These are phyloP conservation scores for Bothriochloa decipiens DNA, from an alignment of 176 grass and related monocot genomes.

Conservation along the genomic window DNA sequence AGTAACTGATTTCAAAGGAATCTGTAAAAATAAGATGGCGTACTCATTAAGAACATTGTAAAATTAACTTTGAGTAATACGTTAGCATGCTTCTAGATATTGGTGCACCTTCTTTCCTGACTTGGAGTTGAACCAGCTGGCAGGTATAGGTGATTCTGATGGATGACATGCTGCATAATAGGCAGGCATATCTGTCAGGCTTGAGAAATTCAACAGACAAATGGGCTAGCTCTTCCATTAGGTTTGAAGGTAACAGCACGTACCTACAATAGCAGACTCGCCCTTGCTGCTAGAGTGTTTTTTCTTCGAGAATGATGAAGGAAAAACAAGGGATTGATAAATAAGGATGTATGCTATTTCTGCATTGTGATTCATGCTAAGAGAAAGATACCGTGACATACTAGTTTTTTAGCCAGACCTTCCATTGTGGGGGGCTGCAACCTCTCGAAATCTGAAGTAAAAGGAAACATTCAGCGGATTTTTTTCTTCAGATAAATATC, in stretches of 20 bases:
- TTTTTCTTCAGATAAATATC: background rate
- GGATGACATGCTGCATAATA: slow-evolving; percentile 46
- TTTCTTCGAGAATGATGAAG: slow-evolving; percentile 39
- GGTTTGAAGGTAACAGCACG: background rate
- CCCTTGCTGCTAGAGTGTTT: slow-evolving; percentile 57
- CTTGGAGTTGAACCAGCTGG: slow-evolving; percentile 86
- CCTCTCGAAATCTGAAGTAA: slow-evolving; percentile 67
- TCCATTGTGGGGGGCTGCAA: slow-evolving; percentile 73
- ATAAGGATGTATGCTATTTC: background rate
- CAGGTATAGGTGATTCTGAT: slow-evolving; percentile 44
- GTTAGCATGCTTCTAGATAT: background rate
- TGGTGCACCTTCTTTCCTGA: slow-evolving; percentile 72
- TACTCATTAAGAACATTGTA: background rate
- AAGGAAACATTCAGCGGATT: background rate
- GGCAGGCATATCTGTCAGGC: slow-evolving; percentile 18
- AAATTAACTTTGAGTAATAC: background rate
- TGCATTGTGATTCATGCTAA: slow-evolving; percentile 3
- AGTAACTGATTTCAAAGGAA: slow-evolving; percentile 82
- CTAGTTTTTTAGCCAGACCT: slow-evolving; percentile 83
- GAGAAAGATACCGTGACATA: slow-evolving; percentile 48
- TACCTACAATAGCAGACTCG: slow-evolving; percentile 61
- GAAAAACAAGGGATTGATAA: background rate
- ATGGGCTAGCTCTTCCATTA: background rate
- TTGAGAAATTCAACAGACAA: background rate
- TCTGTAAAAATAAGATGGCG: slow-evolving; percentile 38